Conservation (phyloP, 192 early-diverging fungal genomes). For the Coemansia erecta region DNA sequence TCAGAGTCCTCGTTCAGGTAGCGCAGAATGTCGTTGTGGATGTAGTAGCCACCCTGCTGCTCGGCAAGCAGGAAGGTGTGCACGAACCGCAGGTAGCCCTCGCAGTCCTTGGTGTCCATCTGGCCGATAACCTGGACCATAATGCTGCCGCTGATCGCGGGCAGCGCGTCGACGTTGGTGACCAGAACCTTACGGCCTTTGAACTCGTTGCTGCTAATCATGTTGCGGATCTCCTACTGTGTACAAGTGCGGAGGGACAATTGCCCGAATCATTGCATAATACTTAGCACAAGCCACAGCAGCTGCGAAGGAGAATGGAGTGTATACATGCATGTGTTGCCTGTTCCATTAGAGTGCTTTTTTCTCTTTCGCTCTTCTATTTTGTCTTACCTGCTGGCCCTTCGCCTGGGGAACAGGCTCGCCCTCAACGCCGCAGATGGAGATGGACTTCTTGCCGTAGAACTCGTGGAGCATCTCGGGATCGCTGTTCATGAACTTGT, state of each 20-base stretch:
- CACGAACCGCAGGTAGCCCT: constrained; percentile 78
- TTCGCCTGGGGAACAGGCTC: constrained; percentile 61
- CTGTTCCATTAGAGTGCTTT: background rate
- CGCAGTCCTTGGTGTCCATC: constrained; percentile 77
- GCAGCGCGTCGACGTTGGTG: constrained; percentile 81
- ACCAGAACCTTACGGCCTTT: constrained; percentile 85
- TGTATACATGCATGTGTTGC: background rate
- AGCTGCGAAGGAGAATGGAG: background rate
- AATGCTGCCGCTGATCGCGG: constrained; percentile 73
- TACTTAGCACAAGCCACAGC: constrained; percentile 3
- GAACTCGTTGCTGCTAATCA: constrained; percentile 14
- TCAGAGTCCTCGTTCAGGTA: constrained; percentile 88
- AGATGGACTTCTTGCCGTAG: constrained; percentile 82
- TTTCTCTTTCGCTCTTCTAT: background rate
- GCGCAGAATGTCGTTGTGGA: constrained; percentile 92
- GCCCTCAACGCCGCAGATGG: constrained; percentile 82
- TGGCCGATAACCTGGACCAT: constrained; percentile 90
- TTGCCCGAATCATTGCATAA: background rate
- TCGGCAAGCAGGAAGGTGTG: constrained; percentile 91
- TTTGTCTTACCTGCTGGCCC: constrained; percentile 60
- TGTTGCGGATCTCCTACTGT: background rate
- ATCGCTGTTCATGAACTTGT: constrained; percentile 85
- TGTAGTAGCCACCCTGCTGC: constrained; percentile 89
- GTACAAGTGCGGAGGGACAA: background rate
- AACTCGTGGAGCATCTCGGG: constrained; percentile 79